Base-by-base conservation (phyloP, 129 eudicot species). In the Ambrosia artemisiifolia region DNA sequence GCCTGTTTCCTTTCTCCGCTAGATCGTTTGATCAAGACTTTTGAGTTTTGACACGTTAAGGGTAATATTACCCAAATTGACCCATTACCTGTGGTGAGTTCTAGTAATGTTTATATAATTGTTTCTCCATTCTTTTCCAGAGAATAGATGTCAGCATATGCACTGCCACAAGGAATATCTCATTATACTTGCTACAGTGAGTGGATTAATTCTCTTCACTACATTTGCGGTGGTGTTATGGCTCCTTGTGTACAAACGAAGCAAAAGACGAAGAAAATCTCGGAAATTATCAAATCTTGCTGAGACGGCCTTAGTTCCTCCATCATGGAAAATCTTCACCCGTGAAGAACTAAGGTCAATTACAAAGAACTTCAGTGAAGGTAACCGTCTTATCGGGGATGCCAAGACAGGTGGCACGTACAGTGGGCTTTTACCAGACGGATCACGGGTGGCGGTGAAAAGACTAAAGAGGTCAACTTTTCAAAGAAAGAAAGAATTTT, bases 351-450 rank as follows among this genome's bases (percentile, higher is more conserved):
- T 92, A 9, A 87, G 81, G 82, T 85, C 95, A 4, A 87, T 89
- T 54, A 89, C 98, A 16, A 92, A 92, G 79, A 92, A 85, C 71
- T 92, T 92, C 78, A 92, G 98, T 69, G 96, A 89, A 87, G 98
- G 87, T 44, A 92, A 87, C 69, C 96, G 96, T 83, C 98, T 92
- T 70, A 81, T 86, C 65, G 98, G 98, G 67, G 95, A 89, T 81
- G 96, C 98, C 18, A 92, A 92, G 86, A 92, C 98, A 46, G 95
- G 96, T 38, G 96, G 98, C 70, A 89, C 98, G 13, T 92, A 92
- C 55, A 85, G 98, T 12, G 98, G 98, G 51, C 68, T 89, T 67
- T 72, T 92, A 54, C 83, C 90, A 0, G 98, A 92, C 82, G 95
- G 96, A 42, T 85, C 98, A 17, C 75, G 82, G 80, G 96, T 92